Evolutionary conservation across 2,329 filamentous ascomycete species (phyloP).

Genomic region (Colletotrichum higginsianum): DNA sequence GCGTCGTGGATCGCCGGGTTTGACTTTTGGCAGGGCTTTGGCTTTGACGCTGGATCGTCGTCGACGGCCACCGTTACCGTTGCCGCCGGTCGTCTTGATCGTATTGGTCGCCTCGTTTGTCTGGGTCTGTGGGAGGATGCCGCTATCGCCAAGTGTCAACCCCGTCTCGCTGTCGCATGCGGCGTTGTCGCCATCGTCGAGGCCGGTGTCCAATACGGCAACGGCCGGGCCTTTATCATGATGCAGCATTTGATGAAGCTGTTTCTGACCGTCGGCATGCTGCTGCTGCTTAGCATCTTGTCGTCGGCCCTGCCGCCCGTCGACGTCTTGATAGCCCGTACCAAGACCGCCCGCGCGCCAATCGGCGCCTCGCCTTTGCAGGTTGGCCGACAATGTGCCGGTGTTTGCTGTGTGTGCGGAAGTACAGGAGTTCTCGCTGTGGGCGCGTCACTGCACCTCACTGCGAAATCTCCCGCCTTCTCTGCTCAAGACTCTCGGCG

Average conservation of each 20-base stretch:
- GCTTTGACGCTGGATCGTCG: not conserved
- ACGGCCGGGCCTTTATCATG: slow-evolving; percentile 1
- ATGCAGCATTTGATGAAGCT: not conserved
- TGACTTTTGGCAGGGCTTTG: not conserved
- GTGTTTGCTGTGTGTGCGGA: not conserved
- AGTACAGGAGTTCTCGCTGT: slow-evolving; percentile 17
- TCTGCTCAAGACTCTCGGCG: slow-evolving; percentile 6
- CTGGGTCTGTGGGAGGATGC: not conserved
- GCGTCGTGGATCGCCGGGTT: slow-evolving; percentile 18
- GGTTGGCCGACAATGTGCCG: slow-evolving; percentile 29
- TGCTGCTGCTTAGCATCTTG: not conserved
- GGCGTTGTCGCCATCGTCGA: slow-evolving; percentile 3
- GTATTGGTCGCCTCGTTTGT: not conserved
- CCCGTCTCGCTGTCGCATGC: slow-evolving; percentile 13
- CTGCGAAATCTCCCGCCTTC: slow-evolving; percentile 20
- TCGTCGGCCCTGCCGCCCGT: not conserved
- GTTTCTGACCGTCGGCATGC: not conserved
- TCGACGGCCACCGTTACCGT: not conserved
- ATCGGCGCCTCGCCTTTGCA: slow-evolving; percentile 12
- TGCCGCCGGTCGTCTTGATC: slow-evolving; percentile 13
- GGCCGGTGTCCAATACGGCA: slow-evolving; percentile 1
- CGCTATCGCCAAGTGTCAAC: slow-evolving; percentile 10
- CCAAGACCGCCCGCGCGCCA: slow-evolving; percentile 26
- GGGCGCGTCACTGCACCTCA: slow-evolving; percentile 29
- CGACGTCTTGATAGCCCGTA: slow-evolving; percentile 12